Percentiles rank a stretch among this genome's conserved stretches.
phyloP scores from a whole-genome alignment of 2,329 filamentous ascomycete species.

The Curvularia spicifera region DNA sequence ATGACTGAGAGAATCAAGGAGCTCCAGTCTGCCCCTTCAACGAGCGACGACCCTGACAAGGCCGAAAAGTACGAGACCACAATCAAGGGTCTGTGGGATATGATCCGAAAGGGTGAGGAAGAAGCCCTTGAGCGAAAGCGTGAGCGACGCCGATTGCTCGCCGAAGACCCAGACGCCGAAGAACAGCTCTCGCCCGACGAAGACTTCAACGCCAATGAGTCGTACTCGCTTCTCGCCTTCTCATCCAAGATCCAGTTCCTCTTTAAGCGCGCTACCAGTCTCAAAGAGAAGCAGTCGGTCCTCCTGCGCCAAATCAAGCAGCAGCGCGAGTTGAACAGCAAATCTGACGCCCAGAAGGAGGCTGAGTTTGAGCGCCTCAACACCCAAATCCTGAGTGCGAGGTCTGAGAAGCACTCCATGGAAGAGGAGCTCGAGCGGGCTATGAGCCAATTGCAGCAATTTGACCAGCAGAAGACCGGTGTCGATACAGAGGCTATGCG shows the following conservation, averaged over 20 bases:
- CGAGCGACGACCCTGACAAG: conserved; percentile 35
- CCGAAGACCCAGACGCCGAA: conserved; percentile 65
- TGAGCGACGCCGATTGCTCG: conserved; percentile 42
- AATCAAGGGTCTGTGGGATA: conserved; percentile 60
- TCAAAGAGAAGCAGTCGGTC: conserved; percentile 88
- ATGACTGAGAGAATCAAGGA: conserved; percentile 41
- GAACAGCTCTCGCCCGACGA: conserved; percentile 68
- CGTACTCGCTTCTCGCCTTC: conserved; percentile 78
- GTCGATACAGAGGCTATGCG: conserved; percentile 31
- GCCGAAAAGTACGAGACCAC: conserved; percentile 58
- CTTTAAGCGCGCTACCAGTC: conserved; percentile 74
- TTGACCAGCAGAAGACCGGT: conserved; percentile 36
- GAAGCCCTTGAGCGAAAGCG: conserved; percentile 49
- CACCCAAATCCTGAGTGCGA: conserved; percentile 48
- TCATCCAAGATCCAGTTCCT: conserved; percentile 79
- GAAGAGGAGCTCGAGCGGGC: conserved; percentile 47
- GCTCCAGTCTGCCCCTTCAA: conserved; percentile 28
- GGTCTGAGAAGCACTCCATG: conserved; percentile 45
- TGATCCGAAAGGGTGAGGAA: conserved; percentile 55
- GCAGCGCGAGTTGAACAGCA: conserved; percentile 89
- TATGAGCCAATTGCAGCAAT: conserved; percentile 39
- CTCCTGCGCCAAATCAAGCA: conserved; percentile 93
- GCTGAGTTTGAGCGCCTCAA: conserved; percentile 51
- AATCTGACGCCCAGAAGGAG: conserved; percentile 68
- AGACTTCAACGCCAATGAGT: conserved; percentile 60